Conservation (phyloP, 176 grass and related monocot genomes). For the Olyra latifolia region DNA sequence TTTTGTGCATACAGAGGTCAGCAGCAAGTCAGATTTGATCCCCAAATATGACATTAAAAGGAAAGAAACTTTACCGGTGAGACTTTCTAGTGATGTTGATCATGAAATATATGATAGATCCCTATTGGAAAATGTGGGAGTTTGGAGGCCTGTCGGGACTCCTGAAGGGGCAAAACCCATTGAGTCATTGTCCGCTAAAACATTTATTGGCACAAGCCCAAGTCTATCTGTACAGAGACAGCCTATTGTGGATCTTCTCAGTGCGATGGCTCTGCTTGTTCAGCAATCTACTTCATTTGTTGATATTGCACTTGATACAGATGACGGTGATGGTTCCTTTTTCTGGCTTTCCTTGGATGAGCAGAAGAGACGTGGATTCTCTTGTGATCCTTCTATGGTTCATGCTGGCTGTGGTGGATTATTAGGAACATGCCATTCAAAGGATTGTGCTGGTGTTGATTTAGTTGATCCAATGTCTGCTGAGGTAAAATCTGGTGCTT, state of each 20-base stretch:
- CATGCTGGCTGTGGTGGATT: slow-evolving; percentile 97
- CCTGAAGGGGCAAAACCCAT: slow-evolving; percentile 68
- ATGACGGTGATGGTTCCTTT: slow-evolving; percentile 81
- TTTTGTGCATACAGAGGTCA: slow-evolving; percentile 42
- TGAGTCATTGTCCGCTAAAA: slow-evolving; percentile 46
- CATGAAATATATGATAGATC: slow-evolving; percentile 69
- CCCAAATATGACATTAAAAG: slow-evolving; percentile 70
- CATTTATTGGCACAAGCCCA: slow-evolving; percentile 50
- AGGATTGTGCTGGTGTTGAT: slow-evolving; percentile 90
- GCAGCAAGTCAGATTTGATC: slow-evolving; percentile 40
- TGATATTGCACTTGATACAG: slow-evolving; percentile 86
- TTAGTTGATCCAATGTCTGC: slow-evolving; percentile 91
- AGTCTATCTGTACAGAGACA: slow-evolving; percentile 54
- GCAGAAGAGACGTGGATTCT: slow-evolving; percentile 77
- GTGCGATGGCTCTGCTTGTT: slow-evolving; percentile 75
- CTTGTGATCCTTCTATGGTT: slow-evolving; percentile 86
- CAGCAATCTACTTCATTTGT: slow-evolving; percentile 93
- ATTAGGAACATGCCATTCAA: slow-evolving; percentile 81
- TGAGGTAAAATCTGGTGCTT: slow-evolving; percentile 61
- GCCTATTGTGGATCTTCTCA: slow-evolving; percentile 88
- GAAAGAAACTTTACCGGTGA: slow-evolving; percentile 79
- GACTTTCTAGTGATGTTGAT: slow-evolving; percentile 79
- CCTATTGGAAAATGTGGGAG: slow-evolving; percentile 62
- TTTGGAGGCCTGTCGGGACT: slow-evolving; percentile 73
- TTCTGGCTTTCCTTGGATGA: slow-evolving; percentile 87